phyloP scores from a whole-genome alignment of 2,329 filamentous ascomycete species.

The Clonostachys byssicola region DNA sequence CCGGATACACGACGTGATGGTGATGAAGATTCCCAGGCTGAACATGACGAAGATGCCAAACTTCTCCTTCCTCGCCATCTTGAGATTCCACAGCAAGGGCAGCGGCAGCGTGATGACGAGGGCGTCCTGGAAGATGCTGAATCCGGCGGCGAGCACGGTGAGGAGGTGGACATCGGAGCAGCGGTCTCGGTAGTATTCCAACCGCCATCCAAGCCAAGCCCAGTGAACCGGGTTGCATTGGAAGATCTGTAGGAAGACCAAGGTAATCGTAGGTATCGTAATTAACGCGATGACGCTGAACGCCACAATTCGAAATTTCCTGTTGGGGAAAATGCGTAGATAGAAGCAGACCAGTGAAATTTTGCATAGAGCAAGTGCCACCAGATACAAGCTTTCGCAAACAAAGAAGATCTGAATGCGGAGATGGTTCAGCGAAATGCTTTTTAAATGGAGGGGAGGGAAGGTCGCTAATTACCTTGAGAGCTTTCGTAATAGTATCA shows the following conservation, averaged over 20 bases:
- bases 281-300: conserved; percentile 26
- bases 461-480: conserved; percentile 18
- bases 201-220: conserved; percentile 18
- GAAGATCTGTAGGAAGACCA: conserved; percentile 31
- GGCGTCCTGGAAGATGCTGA: conserved; percentile 30
- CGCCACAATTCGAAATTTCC: conserved; percentile 18
- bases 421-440: neutral
- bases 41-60: conserved; percentile 17
- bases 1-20: neutral
- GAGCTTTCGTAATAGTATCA: conserved; percentile 15
- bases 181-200: conserved; percentile 1
- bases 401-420: conserved; percentile 16
- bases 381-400: conserved; percentile 26
- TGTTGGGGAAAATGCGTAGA: conserved; percentile 27
- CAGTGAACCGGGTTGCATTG: conserved; percentile 32
- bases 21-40: conserved; percentile 7
- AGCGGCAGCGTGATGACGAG: conserved; percentile 24
- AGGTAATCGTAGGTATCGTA: conserved; percentile 22
- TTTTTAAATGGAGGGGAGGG: neutral
- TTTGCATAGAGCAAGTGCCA: conserved; percentile 30
- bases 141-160: conserved; percentile 33
- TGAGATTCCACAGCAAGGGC: conserved; percentile 19
- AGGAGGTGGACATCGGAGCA: conserved; percentile 19
- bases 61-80: conserved; percentile 5
- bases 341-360: conserved; percentile 32